phyloP scores from a whole-genome alignment of 2,329 filamentous ascomycete genomes.

The Colletotrichum sp. region DNA sequence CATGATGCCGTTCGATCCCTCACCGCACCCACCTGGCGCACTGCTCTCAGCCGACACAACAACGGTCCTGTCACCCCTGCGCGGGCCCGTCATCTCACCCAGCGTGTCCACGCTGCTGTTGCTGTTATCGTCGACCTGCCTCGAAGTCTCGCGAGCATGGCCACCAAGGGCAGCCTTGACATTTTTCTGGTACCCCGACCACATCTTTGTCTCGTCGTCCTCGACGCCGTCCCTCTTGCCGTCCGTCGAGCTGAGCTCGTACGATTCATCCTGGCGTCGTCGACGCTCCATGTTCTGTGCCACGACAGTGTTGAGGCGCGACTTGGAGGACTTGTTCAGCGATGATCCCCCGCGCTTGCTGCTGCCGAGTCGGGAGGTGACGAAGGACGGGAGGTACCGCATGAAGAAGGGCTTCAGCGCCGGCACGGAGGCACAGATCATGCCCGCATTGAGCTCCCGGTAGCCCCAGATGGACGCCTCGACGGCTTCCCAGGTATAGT shows the following conservation, averaged over 20 bases:
- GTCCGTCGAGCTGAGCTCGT: constrained; percentile 12
- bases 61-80: not conserved
- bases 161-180: not conserved
- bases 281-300: constrained; percentile 16
- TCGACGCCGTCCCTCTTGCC: not conserved
- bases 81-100: not conserved
- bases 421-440: constrained; percentile 14
- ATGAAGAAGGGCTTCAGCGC: constrained; percentile 22
- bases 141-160: not conserved
- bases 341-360: not conserved
- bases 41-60: not conserved
- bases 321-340: not conserved
- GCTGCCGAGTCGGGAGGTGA: not conserved
- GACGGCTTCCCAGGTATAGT: constrained; percentile 31
- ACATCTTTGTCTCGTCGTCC: constrained; percentile 17
- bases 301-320: not conserved
- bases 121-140: not conserved
- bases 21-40: not conserved
- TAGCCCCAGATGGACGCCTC: constrained; percentile 32
- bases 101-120: not conserved
- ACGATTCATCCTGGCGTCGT: not conserved
- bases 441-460: constrained; percentile 15
- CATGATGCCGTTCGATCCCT: not conserved
- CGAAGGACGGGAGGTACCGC: constrained; percentile 17
- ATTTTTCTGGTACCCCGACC: not conserved